Evolutionary conservation across 2,329 filamentous ascomycete species (phyloP).

Genomic region (Phaeoacremonium minimum): DNA sequence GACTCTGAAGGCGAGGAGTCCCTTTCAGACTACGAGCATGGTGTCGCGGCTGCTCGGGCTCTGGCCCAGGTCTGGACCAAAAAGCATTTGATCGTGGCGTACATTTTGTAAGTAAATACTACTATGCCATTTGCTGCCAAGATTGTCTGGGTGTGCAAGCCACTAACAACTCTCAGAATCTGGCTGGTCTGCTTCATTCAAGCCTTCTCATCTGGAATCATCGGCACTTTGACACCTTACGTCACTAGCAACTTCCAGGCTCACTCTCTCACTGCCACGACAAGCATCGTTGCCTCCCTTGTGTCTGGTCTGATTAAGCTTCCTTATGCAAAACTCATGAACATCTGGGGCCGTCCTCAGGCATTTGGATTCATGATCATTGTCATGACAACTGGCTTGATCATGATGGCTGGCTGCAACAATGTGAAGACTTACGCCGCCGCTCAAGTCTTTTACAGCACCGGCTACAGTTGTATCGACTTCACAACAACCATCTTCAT

Average conservation of each 20-base stretch:
- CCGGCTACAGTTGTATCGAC: slow-evolving; percentile 43
- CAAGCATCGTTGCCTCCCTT: slow-evolving; percentile 49
- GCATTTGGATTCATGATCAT: slow-evolving; percentile 52
- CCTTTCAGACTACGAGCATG: not conserved
- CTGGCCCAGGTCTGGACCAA: not conserved
- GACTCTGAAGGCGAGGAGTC: too few species aligned
- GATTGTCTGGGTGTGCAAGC: not conserved
- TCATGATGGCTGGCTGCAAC: slow-evolving; percentile 62
- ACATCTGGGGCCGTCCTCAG: slow-evolving; percentile 63
- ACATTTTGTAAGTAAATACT: not conserved
- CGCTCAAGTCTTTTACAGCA: slow-evolving; percentile 62
- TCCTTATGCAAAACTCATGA: slow-evolving; percentile 62
- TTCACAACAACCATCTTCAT: slow-evolving; percentile 54
- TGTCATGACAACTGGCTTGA: slow-evolving; percentile 46
- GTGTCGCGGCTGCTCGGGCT: not conserved
- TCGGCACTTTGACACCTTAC: slow-evolving; percentile 36
- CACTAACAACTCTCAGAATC: slow-evolving; percentile 1
- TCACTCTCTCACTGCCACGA: slow-evolving; percentile 52
- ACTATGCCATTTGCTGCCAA: not conserved
- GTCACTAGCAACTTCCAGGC: slow-evolving; percentile 44
- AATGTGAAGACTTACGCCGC: slow-evolving; percentile 59
- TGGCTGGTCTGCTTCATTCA: slow-evolving; percentile 35
- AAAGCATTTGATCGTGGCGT: not conserved
- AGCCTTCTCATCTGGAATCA: slow-evolving; percentile 30
- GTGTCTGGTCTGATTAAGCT: slow-evolving; percentile 59